Base-by-base conservation (phyloP, 164 flowering plant genomes). In the Liquidambar formosana region DNA sequence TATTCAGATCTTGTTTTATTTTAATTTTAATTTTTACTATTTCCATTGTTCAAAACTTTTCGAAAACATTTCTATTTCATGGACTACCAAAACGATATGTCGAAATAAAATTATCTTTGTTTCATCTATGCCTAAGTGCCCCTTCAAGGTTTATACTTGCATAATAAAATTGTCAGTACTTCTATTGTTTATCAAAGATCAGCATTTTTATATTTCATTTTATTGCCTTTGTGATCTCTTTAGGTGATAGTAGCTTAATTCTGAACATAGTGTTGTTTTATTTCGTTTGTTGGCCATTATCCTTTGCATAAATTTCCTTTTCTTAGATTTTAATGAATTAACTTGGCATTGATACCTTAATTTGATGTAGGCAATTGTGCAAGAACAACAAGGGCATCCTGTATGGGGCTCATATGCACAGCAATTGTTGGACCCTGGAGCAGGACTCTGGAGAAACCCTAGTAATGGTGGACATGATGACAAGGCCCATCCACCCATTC, bases 401-500 rank as follows among this genome's bases (percentile, higher is more conserved):
- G 70, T 63, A 22, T 96, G 99, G 98, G 99, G 99, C 27, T 57
- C 87, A 46, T 96, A 93, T 85, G 99, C 95, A 21, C 94, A 88
- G 66, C 79, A 83, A 16, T 78, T 96, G 66, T 77, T 93, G 77
- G 91, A 93, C 73, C 91, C 95, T 67, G 88, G 57, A 68, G 63
- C 85, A 51, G 88, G 87, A 33, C 91, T 96, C 38, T 96, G 99
- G 99, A 93, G 87, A 83, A 86, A 85, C 61, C 99, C 99, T 64
- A 61, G 90, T 47, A 78, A 63, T 81, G 99, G 99, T 68, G 98
- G 98, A 18, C 99, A 96, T 78, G 94, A 93, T 81, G 98, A 96
- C 83, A 96, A 96, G 75, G 98, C 98, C 38, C 99, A 96, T 74
- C 99, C 99, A 59, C 99, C 99, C 21, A 96, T 96, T 80, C 98